Base-by-base conservation (phyloP, 1,284 basidiomycete genomes). In the Austroboletus niveus region DNA sequence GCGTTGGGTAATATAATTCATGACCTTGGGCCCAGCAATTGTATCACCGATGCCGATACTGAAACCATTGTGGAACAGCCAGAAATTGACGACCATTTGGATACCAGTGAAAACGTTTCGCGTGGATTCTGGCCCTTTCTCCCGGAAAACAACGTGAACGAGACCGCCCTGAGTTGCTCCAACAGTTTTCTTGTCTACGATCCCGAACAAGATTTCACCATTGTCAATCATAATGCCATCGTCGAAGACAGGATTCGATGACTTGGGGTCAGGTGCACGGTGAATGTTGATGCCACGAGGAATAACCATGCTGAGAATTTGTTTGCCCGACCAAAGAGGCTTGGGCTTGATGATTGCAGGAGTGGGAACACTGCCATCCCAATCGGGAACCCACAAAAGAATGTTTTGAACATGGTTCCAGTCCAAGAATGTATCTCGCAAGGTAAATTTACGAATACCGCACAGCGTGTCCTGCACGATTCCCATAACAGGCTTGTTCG, bases 401-500 rank as follows among this genome's bases (percentile, higher is more conserved):
- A 99, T 94, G 65, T 99, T 98, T 69, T 99, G 97, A 4, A 99
- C 92, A 43, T 89, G 85, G 45, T 84, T 86, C 91, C 93, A 96
- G 63, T 98, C 95, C 65, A 96, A 75, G 75, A 97, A 96, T 29
- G 84, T 83, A 66, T 99, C 97, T 34, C 96, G 90, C 11, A 99
- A 76, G 0, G 96, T 98, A 66, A 99, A 94, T 73, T 99, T 99
- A 57, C 96, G 89, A 53, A 99, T 86, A 69, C 97, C 96, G 66
- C 95, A 98, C 0, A 99, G 85, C 0, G 96, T 99, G 69, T 99
- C 97, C 71, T 99, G 97, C 31, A 99, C 97, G 60, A 99, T 99
- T 56, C 94, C 97, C 97, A 99, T 99, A 63, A 99, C 97, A 7
- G 97, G 97, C 74, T 98, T 98, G 78, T 99, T 99, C 48, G 95